Percentiles rank a stretch among this genome's conserved stretches.
phyloP scores from a whole-genome alignment of 495 filamentous ascomycete genomes.

The Bacidia gigantensis region DNA sequence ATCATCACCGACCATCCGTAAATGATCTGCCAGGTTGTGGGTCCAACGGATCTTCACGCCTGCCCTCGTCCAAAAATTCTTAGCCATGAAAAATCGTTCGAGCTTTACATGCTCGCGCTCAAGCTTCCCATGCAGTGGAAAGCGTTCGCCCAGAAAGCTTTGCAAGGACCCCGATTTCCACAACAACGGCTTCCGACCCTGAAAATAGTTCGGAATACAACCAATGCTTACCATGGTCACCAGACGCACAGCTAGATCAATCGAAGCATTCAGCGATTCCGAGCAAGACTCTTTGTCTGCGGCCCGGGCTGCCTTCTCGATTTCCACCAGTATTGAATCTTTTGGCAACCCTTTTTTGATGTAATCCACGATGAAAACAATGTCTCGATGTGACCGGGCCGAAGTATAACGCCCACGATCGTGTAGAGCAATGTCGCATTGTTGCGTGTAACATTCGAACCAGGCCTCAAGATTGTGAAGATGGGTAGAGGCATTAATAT shows the following conservation, averaged over 20 bases:
- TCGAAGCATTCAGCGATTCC: neutral
- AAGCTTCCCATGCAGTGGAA: neutral
- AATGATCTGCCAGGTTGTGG: neutral
- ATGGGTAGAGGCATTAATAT: too few relatives aligned
- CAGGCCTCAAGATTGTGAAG: too few relatives aligned
- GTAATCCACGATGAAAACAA: neutral
- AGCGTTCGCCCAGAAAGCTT: neutral
- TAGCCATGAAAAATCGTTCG: neutral
- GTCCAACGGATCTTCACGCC: neutral
- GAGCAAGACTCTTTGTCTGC: neutral
- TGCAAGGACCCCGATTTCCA: neutral
- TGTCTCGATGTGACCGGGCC: neutral
- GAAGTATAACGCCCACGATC: neutral
- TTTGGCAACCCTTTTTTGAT: neutral
- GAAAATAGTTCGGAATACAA: neutral
- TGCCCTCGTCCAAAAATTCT: neutral
- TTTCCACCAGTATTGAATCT: neutral
- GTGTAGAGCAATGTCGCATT: too few relatives aligned
- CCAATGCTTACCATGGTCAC: neutral
- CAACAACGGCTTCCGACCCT: neutral
- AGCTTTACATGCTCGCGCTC: neutral
- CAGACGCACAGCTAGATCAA: neutral
- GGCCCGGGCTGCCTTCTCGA: neutral
- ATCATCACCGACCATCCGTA: neutral
- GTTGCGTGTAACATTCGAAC: neutral